Evolutionary conservation across 1,139 yeast genomes (phyloP), one percentile per base, ranked within the genome.

Genomic region (Candida glucosophila): DNA sequence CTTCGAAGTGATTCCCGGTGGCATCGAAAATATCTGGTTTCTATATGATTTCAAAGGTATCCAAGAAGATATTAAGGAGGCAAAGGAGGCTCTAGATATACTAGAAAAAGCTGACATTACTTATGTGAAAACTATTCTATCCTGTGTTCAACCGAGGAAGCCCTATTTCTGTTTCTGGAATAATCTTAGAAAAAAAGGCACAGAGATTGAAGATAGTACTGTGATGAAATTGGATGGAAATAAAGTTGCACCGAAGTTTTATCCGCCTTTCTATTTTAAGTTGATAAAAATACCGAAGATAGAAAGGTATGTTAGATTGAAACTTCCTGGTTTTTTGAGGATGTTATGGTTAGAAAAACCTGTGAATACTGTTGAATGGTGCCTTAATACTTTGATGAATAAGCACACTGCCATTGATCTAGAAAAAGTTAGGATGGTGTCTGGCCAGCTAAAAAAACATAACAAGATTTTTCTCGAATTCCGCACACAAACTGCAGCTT

Each of bases 401-500:
- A 30, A 42, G 3, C 45, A 41, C n/a, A 15, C 29, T 4, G 25
- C 23, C 6, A 47, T 54, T 6, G 60, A 45, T 19, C 25, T 29
- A 5, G 44, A 43, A 32, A 58, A 48, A 32, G 17, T 31, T 7
- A 30, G 24, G 7, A 29, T 47, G 19, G 36, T 38, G 5, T 36
- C 40, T 4, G 49, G 41, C 2, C 29, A 35, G 17, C 31, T 49
- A 8, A 26, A 34, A 32, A 49, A 44, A 14, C 48, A 44, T 25
- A 55, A 62, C 23, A 70, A 70, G 28, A 67, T 65, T 0, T 73
- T 79, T 29, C 47, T 79, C 12, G 64, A 65, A 29, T 77, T 79
- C 40, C 50, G 57, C 7, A 53, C 61, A 4, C 63, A 64, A 16
- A 36, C 50, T 5, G 65, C 69, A 2, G 73, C 80, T 1, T 62